Evolutionary conservation across 163 green algal species (phyloP).

Genomic region (Chlamydomonas reinhardtii): DNA sequence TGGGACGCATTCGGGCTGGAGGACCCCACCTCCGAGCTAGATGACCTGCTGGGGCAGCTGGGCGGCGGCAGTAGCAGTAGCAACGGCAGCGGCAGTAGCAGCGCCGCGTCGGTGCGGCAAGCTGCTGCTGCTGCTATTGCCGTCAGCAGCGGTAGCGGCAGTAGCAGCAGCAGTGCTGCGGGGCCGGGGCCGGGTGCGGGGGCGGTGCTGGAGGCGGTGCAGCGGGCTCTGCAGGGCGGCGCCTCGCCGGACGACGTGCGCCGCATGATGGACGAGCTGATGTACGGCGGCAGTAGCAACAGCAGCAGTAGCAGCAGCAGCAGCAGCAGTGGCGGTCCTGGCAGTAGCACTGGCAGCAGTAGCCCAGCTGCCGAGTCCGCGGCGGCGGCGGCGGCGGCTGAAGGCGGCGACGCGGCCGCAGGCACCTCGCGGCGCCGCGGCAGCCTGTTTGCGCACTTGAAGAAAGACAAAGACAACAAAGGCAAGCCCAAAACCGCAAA

Average conservation of each 20-base stretch:
- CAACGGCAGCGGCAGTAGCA: neutral
- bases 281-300: neutral
- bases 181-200: neutral
- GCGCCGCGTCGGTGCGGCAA: neutral
- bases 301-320: neutral
- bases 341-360: neutral
- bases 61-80: neutral
- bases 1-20: neutral
- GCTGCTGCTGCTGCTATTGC: too few relatives aligned
- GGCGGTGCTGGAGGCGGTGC: constrained; percentile 1
- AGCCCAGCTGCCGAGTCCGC: too few relatives aligned
- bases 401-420: neutral
- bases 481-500: too few relatives aligned
- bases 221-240: constrained; percentile 2
- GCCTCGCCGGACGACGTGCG: constrained; percentile 4
- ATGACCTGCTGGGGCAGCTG: constrained; percentile 23
- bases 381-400: too few relatives aligned
- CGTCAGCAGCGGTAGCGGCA: too few relatives aligned
- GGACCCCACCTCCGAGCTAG: constrained; percentile 6
- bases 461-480: neutral
- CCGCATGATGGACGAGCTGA: constrained; percentile 20
- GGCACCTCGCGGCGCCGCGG: neutral
- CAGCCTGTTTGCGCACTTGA: constrained; percentile 16
- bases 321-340: neutral
- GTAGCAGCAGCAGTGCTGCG: neutral